Percentiles rank a stretch among this genome's conserved stretches.
Evolutionary conservation across 495 filamentous ascomycete species (phyloP).

Genomic region (Bacidia rubella): DNA sequence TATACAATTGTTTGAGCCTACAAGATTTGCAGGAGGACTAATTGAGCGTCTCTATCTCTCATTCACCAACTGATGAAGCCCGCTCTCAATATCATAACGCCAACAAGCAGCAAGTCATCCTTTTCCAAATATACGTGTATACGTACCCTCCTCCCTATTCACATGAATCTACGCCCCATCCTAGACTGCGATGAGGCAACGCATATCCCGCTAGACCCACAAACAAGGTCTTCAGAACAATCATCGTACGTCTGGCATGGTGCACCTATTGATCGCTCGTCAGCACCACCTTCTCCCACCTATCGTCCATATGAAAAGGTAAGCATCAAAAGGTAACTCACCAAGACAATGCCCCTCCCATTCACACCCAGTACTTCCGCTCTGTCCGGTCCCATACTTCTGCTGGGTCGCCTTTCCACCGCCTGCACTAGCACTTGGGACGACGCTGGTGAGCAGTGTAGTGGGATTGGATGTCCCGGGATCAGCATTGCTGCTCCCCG

Average conservation of each 20-base stretch:
- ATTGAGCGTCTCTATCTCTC: too few relatives aligned
- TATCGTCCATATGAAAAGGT: background rate
- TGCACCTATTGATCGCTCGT: background rate
- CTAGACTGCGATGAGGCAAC: too few relatives aligned
- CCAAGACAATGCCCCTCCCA: constrained; percentile 16
- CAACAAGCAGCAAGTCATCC: too few relatives aligned
- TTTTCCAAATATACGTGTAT: too few relatives aligned
- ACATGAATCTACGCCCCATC: too few relatives aligned
- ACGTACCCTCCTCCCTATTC: too few relatives aligned
- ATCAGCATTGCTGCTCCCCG: background rate
- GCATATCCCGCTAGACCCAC: background rate
- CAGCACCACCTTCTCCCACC: background rate
- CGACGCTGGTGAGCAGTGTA: background rate
- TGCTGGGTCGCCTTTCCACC: too few relatives aligned
- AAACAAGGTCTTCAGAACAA: background rate
- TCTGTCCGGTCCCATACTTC: background rate
- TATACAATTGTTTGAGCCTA: too few relatives aligned
- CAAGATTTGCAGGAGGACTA: too few relatives aligned
- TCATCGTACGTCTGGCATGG: background rate
- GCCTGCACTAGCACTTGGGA: background rate
- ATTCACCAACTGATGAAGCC: too few relatives aligned
- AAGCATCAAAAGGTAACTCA: background rate
- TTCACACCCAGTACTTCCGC: background rate
- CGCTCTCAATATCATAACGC: too few relatives aligned
- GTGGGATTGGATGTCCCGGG: background rate